Percentiles rank a stretch among this genome's conserved stretches.
phyloP scores from a whole-genome alignment of 768 basidiomycete genomes.

The Chalciporus piperatus region DNA sequence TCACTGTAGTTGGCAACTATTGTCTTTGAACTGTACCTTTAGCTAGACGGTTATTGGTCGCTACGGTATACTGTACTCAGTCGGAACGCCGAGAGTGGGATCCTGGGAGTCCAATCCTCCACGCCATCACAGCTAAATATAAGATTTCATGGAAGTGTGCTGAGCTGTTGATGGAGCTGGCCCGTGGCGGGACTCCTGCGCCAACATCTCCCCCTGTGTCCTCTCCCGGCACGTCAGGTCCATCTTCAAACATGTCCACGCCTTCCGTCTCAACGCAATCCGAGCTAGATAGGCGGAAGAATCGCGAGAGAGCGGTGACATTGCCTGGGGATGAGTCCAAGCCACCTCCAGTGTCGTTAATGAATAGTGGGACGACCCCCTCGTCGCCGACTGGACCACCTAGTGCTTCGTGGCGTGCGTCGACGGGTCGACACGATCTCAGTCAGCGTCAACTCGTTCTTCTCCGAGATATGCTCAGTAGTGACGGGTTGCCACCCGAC shows the following conservation, averaged over 20 bases:
- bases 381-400: slow-evolving; percentile 35
- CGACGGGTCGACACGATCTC: slow-evolving; percentile 80
- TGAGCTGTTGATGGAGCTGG: slow-evolving; percentile 81
- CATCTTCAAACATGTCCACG: slow-evolving; percentile 40
- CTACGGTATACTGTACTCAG: too few species aligned
- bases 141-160: slow-evolving; percentile 90
- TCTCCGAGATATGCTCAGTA: slow-evolving; percentile 75
- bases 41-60: too few species aligned
- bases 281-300: slow-evolving; percentile 35
- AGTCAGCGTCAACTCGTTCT: slow-evolving; percentile 77
- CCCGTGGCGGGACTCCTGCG: slow-evolving; percentile 53
- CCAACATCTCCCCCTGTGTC: slow-evolving; percentile 20
- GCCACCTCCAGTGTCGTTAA: slow-evolving; percentile 15
- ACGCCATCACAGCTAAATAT: slow-evolving; percentile 70
- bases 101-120: too few species aligned
- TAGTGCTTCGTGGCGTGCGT: slow-evolving; percentile 61
- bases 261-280: slow-evolving; percentile 27
- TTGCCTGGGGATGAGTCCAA: slow-evolving; percentile 63
- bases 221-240: slow-evolving; percentile 11
- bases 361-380: background rate
- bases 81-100: too few species aligned
- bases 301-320: slow-evolving; percentile 69
- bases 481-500: slow-evolving; percentile 34
- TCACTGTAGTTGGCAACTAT: background rate
- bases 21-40: background rate